Evolutionary conservation across 2,329 filamentous ascomycete genomes (phyloP).

Genomic region (Botrytis fabae): DNA sequence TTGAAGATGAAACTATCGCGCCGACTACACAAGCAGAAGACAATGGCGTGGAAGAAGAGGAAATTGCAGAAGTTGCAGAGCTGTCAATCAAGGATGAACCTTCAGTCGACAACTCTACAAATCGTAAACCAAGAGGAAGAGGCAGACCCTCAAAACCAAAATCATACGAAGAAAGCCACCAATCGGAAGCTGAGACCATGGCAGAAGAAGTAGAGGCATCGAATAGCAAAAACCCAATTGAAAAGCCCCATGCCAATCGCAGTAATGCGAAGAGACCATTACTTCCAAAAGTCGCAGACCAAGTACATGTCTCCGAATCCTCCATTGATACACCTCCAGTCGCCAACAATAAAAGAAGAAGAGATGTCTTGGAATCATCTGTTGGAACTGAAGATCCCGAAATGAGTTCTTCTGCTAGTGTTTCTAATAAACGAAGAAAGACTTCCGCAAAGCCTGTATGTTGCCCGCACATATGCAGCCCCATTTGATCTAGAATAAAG

Average conservation of each 20-base stretch:
- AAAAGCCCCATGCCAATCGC: not conserved
- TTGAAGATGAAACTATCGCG: not conserved
- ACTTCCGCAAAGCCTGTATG: slow-evolving; percentile 5
- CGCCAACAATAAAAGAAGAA: slow-evolving; percentile 4
- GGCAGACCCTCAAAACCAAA: not conserved
- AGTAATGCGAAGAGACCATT: not conserved
- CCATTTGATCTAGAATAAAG: not conserved
- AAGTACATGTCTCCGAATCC: not conserved
- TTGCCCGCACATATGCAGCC: not conserved
- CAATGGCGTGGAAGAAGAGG: not conserved
- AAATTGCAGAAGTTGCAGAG: not conserved
- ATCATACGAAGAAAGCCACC: not conserved
- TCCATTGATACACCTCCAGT: not conserved
- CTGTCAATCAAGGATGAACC: not conserved
- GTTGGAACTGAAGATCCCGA: not conserved
- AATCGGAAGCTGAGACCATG: not conserved
- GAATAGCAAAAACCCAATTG: not conserved
- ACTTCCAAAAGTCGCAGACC: not conserved
- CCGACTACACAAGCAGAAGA: not conserved
- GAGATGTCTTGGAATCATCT: not conserved
- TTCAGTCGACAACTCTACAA: not conserved
- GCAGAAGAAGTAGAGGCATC: not conserved
- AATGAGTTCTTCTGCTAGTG: not conserved
- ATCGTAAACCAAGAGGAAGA: not conserved
- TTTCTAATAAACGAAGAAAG: slow-evolving; percentile 1